A percentile compares a stretch with the other conserved stretches of the same genome.
Conservation (phyloP, 2,329 filamentous ascomycete species). For the Biscogniauxia sp. region DNA sequence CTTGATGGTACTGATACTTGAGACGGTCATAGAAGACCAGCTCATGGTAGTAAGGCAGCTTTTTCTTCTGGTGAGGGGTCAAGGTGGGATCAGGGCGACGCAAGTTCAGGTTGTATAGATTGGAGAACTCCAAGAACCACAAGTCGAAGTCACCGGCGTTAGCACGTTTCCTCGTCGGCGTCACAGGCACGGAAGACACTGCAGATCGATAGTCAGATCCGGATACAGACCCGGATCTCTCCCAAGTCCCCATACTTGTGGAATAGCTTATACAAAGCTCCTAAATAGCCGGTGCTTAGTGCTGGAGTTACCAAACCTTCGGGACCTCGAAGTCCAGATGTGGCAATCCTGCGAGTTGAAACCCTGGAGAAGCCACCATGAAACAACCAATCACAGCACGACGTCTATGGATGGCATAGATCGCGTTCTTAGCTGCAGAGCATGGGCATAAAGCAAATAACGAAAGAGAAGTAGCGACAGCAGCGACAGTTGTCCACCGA, state of each 20-base stretch:
- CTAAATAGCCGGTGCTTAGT: background rate
- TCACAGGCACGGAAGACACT: slow-evolving; percentile 5
- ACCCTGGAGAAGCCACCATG: background rate
- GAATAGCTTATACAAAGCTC: background rate
- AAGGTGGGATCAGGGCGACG: slow-evolving; percentile 21
- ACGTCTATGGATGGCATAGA: background rate
- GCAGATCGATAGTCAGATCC: background rate
- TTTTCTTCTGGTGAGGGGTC: slow-evolving; percentile 15
- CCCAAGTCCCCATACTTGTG: slow-evolving; percentile 3
- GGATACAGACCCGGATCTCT: slow-evolving; percentile 11
- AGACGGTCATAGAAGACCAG: slow-evolving; percentile 24
- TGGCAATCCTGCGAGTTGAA: background rate
- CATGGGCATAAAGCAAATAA: background rate
- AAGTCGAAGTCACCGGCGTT: slow-evolving; percentile 20
- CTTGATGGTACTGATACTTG: slow-evolving; percentile 22
- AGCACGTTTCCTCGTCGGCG: slow-evolving; percentile 12
- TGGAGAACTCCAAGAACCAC: slow-evolving; percentile 32
- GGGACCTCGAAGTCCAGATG: background rate
- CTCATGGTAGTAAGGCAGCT: slow-evolving; percentile 23
- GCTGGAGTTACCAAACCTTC: background rate
- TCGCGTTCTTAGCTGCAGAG: background rate
- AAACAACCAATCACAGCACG: background rate
- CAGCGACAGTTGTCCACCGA: background rate
- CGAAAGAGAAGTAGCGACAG: background rate
- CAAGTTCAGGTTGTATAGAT: slow-evolving; percentile 27